Percentiles rank a stretch among this genome's conserved stretches.
These are phyloP conservation scores for Trametes cubensis DNA, from an alignment of 768 basidiomycete species.

Conservation along the genomic window DNA sequence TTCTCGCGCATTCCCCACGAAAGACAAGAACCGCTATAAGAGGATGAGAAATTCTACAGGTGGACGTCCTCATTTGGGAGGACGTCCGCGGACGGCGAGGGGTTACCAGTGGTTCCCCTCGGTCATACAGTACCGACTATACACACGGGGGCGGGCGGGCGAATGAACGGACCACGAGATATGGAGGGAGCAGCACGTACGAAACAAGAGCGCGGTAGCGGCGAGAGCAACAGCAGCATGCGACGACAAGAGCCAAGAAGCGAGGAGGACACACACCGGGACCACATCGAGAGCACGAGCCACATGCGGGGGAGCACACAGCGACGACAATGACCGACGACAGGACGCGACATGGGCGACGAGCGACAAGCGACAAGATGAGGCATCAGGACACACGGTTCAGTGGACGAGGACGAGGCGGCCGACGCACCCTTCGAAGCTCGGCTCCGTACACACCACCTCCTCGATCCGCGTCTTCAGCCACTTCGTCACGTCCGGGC, in stretches of 20 bases:
- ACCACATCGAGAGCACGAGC: too few species aligned
- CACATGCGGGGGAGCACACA: too few species aligned
- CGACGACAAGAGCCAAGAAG: too few species aligned
- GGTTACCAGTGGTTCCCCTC: slow-evolving; percentile 16
- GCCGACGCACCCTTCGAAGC: slow-evolving; percentile 45
- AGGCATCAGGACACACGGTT: not conserved
- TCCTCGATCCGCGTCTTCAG: slow-evolving; percentile 61
- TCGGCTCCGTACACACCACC: slow-evolving; percentile 63
- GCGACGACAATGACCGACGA: too few species aligned
- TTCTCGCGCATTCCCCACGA: too few species aligned
- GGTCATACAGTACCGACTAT: slow-evolving; percentile 17
- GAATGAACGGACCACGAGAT: not conserved
- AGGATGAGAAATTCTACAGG: too few species aligned
- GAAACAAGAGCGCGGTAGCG: not conserved
- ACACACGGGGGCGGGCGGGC: slow-evolving; percentile 1
- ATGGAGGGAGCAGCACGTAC: not conserved
- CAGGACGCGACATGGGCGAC: not conserved
- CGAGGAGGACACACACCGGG: not conserved
- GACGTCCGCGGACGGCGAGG: too few species aligned
- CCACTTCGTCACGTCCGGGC: slow-evolving; percentile 73
- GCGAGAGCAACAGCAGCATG: not conserved
- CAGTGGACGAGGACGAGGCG: slow-evolving; percentile 23
- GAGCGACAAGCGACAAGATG: not conserved
- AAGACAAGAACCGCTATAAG: too few species aligned
- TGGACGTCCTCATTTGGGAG: too few species aligned